A percentile compares a stretch with the other conserved stretches of the same genome.
Evolutionary conservation across 345 rosid genomes (phyloP).

Genomic region (thale cress (Arabidopsis thaliana)): DNA sequence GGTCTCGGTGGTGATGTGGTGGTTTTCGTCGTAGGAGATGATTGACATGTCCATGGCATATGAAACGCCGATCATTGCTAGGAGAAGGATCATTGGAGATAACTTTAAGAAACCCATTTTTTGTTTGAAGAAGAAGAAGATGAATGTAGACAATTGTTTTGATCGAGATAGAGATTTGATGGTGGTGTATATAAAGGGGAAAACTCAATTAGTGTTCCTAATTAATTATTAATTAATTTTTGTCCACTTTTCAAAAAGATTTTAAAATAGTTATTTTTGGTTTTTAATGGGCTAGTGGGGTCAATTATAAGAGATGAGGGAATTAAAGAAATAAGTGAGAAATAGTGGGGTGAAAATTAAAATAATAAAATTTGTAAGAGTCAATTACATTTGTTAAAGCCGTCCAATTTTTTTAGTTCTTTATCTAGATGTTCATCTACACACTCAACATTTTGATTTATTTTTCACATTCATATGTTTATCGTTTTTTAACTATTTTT

Average conservation of each 20-base stretch:
- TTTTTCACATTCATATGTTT: too few species aligned
- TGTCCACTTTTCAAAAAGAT: background rate
- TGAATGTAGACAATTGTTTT: conserved; percentile 21
- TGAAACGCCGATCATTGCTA: conserved; percentile 53
- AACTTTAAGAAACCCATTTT: conserved; percentile 54
- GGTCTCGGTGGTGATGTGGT: conserved; percentile 41
- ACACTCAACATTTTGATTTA: too few species aligned
- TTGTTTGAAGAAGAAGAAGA: conserved; percentile 23
- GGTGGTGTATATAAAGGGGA: conserved; percentile 31
- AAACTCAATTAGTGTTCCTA: conserved; percentile 5
- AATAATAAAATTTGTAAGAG: background rate
- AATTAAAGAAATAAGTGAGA: background rate
- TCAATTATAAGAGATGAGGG: background rate
- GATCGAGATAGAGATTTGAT: conserved; percentile 12
- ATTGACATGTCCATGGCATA: conserved; percentile 84
- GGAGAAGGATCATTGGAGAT: conserved; percentile 44
- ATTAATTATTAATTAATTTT: background rate
- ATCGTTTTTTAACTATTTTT: too few species aligned
- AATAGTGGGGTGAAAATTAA: background rate
- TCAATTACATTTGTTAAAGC: too few species aligned
- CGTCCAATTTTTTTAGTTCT: too few species aligned
- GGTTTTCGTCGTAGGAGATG: conserved; percentile 64
- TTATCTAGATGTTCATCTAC: too few species aligned
- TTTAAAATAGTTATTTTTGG: background rate
- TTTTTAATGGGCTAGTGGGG: background rate